A percentile compares a stretch with the other conserved stretches of the same genome.
Evolutionary conservation across 163 green algal genomes (phyloP).

Genomic region (Scenedesmus sp.): DNA sequence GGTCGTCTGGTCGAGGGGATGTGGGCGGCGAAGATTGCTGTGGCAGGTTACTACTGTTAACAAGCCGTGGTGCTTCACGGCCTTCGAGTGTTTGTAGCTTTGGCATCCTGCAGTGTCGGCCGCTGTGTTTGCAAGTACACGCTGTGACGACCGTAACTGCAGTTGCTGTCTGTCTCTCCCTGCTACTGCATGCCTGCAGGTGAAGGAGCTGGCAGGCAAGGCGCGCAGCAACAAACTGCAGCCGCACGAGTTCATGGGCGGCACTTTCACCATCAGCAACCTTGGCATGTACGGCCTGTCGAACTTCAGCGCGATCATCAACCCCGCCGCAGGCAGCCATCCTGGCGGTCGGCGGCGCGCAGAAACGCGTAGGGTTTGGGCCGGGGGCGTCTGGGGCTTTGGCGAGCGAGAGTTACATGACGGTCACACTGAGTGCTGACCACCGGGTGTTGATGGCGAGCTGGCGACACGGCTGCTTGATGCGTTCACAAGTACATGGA

Average conservation of each 20-base stretch:
- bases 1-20: too few relatives aligned
- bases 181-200: constrained; percentile 34
- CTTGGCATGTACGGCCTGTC: constrained; percentile 86
- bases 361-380: constrained; percentile 63
- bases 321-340: constrained; percentile 90
- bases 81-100: too few relatives aligned
- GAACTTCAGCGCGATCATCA: constrained; percentile 92
- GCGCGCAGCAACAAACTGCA: constrained; percentile 87
- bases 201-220: constrained; percentile 74
- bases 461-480: constrained; percentile 78
- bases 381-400: constrained; percentile 53
- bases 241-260: constrained; percentile 90
- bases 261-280: constrained; percentile 87
- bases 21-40: too few relatives aligned
- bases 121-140: too few relatives aligned
- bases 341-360: constrained; percentile 85
- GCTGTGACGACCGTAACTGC: too few relatives aligned
- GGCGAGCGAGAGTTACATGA: constrained; percentile 72
- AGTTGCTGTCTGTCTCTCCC: background rate
- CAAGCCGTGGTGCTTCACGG: too few relatives aligned
- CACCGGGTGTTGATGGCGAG: constrained; percentile 84
- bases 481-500: constrained; percentile 82
- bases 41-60: too few relatives aligned
- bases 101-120: too few relatives aligned
- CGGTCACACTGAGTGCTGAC: constrained; percentile 87